Base-by-base conservation (phyloP, 768 basidiomycete species). In the Tylopilus vinaceipallidus region DNA sequence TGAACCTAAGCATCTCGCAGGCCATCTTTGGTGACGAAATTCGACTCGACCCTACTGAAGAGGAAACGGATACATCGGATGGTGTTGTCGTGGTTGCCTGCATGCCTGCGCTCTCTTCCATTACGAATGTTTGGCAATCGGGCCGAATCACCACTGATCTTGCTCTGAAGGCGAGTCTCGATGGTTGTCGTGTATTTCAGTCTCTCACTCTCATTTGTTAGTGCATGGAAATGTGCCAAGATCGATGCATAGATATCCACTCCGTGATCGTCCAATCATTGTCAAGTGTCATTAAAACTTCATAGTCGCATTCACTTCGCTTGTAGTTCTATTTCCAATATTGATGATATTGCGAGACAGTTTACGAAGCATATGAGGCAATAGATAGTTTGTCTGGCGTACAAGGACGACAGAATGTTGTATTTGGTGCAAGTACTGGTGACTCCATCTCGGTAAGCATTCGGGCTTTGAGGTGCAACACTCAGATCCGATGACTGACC, bases 121-220 rank as follows among this genome's bases (percentile, higher is more conserved):
- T 94, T 11, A 95, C 93, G 2, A 91, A 81, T 64, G 52, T 95
- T n/a, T 92, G 90, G 87, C 84, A 95, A 65, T 81, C 83, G 6
- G 94, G 95, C 8, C 73, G 75, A 54, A 76, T 88, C 68, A 73
- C 71, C 2, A 63, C 80, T 0, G 72, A 73, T 8, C 73, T 86
- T 49, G 71, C 76, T 22, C 60, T 85, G 29, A 68, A 70, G 60
- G 94, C 88, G 55, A 69, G 83, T 60, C 24, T 30, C 29, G 80
- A 23, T 39, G 5, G 6, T 34, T 33, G 47, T 16, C 40, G 24
- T 56, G 34, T 22, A 10, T 32, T 26, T 30, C 6, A 14, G 19
- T 0, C 6, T 40, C 48, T 45, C 23, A 53, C 40, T 42, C 50
- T 12, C 3, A 5, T n/a, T 16, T 30, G 32, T 11, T 52, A 92